These are phyloP conservation scores for Urochloa ruziziensis DNA, from an alignment of 176 grass and related monocot genomes.

Conservation along the genomic window DNA sequence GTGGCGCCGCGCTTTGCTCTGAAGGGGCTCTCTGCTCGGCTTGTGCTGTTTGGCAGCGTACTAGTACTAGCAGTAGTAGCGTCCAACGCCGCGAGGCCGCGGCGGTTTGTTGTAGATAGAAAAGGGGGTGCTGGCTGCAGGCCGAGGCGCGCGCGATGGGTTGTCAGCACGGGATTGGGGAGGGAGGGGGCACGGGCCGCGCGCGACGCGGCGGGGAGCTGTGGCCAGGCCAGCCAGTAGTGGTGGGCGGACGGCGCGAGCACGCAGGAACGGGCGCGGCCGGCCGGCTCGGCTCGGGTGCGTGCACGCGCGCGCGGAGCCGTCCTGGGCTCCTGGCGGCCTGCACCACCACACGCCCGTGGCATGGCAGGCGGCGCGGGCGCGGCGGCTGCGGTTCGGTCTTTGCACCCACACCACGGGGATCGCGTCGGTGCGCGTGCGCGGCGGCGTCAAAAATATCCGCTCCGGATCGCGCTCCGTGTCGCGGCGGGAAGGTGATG, in stretches of 20 bases:
- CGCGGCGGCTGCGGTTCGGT: neutral
- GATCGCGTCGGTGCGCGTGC: neutral
- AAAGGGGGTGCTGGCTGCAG: neutral
- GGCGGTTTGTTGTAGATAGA: constrained; percentile 7
- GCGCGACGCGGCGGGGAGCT: neutral
- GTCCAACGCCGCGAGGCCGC: no score
- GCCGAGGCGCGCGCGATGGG: neutral
- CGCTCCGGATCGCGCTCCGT: neutral
- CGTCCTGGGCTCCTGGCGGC: neutral
- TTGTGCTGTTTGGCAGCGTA: neutral
- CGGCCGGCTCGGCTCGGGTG: neutral
- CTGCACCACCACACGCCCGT: neutral
- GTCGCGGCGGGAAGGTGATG: neutral
- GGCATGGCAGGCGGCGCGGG: neutral
- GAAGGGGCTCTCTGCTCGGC: neutral
- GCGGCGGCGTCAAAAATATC: constrained; percentile 40
- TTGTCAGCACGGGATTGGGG: neutral
- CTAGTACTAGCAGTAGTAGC: constrained; percentile 1
- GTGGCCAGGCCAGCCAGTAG: neutral
- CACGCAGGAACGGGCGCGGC: neutral
- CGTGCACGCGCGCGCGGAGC: neutral
- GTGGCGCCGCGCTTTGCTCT: no score
- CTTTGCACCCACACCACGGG: no score
- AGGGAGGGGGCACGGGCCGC: neutral
- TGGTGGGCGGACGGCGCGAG: neutral